These are phyloP conservation scores for Nakazawaea ishiwadae DNA, from an alignment of 805 yeast species.

Conservation along the genomic window DNA sequence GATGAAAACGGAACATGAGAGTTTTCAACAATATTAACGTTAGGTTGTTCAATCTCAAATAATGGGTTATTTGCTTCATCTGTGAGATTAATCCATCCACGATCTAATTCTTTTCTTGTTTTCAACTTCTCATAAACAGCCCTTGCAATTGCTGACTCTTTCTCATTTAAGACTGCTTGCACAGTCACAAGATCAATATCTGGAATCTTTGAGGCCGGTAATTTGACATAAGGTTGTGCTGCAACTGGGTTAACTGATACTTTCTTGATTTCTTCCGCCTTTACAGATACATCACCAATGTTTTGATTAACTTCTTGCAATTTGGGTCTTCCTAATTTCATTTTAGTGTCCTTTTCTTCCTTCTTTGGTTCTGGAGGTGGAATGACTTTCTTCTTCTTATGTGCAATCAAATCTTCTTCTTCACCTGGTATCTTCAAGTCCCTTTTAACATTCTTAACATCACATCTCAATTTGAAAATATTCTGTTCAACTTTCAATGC, in stretches of 20 bases:
- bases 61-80: slow-evolving; percentile 84
- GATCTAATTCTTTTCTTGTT: slow-evolving; percentile 63
- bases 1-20: slow-evolving; percentile 77
- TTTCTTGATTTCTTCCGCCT: slow-evolving; percentile 3
- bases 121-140: slow-evolving; percentile 85
- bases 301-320: slow-evolving; percentile 18
- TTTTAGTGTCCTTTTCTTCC: slow-evolving; percentile 19
- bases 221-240: slow-evolving; percentile 75
- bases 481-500: slow-evolving; percentile 57
- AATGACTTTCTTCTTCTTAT: slow-evolving; percentile 57
- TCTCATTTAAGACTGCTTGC: slow-evolving; percentile 65
- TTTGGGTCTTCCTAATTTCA: slow-evolving; percentile 12
- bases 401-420: slow-evolving; percentile 77
- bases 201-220: slow-evolving; percentile 89
- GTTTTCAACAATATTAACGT: slow-evolving; percentile 42
- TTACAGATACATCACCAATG: slow-evolving; percentile 14
- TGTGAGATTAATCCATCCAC: slow-evolving; percentile 77
- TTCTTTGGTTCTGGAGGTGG: slow-evolving; percentile 18
- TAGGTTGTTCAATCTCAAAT: slow-evolving; percentile 60
- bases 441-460: slow-evolving; percentile 71
- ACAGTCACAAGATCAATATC: slow-evolving; percentile 87
- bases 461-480: slow-evolving; percentile 68
- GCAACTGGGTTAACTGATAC: slow-evolving; percentile 20
- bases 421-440: slow-evolving; percentile 73
- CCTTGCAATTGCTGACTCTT: slow-evolving; percentile 69